A percentile compares a stretch with the other conserved stretches of the same genome.
These are phyloP conservation scores for Spathaspora passalidarum DNA, from an alignment of 805 yeast genomes.

Conservation along the genomic window DNA sequence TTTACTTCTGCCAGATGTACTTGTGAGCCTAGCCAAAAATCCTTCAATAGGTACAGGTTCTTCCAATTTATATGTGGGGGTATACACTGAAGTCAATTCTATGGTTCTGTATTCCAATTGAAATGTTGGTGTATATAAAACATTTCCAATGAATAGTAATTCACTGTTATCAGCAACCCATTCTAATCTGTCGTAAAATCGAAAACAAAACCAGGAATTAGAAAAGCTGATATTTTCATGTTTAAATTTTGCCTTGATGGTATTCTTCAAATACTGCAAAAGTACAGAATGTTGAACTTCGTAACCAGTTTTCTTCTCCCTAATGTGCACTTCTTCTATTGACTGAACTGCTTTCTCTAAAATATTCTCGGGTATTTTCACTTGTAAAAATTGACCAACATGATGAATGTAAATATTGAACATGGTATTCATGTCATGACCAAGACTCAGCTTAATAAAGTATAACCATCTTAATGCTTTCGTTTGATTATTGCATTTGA, in stretches of 20 bases:
- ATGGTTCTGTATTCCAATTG: slow-evolving; percentile 60
- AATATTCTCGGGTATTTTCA: slow-evolving; percentile 45
- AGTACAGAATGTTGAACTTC: slow-evolving; percentile 1
- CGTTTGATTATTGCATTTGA: slow-evolving; percentile 51
- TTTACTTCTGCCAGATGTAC: slow-evolving; percentile 44
- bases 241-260: slow-evolving; percentile 8
- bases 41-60: slow-evolving; percentile 87
- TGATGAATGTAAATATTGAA: slow-evolving; percentile 45
- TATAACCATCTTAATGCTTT: slow-evolving; percentile 64
- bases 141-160: slow-evolving; percentile 25
- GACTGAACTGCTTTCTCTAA: slow-evolving; percentile 7
- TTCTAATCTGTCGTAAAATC: slow-evolving; percentile 71
- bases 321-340: neutral
- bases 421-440: slow-evolving; percentile 22
- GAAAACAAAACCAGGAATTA: slow-evolving; percentile 50
- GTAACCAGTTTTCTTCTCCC: slow-evolving; percentile 1
- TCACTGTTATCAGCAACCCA: slow-evolving; percentile 33
- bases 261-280: slow-evolving; percentile 13
- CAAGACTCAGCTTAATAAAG: slow-evolving; percentile 49
- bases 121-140: slow-evolving; percentile 33
- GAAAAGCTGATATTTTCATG: slow-evolving; percentile 18
- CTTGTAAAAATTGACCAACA: slow-evolving; percentile 39
- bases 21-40: slow-evolving; percentile 57
- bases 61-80: slow-evolving; percentile 1
- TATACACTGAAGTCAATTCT: slow-evolving; percentile 34